These are phyloP conservation scores for Nannochloris sp. DNA, from an alignment of 139 green algal genomes.

Conservation along the genomic window DNA sequence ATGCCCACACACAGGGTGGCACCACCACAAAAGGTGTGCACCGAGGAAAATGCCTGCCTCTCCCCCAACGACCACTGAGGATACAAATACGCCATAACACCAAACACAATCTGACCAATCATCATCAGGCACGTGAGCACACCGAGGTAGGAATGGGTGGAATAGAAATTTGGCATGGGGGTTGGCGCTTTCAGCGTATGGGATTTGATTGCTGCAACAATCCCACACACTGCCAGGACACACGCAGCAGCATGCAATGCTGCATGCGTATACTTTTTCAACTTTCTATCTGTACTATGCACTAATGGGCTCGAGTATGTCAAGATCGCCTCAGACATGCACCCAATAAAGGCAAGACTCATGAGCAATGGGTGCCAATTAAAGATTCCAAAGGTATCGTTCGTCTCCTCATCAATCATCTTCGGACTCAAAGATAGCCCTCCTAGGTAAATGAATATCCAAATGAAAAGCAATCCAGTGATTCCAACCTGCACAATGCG, in stretches of 20 bases:
- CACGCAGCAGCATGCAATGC: conserved; percentile 44
- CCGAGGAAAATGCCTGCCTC: conserved; percentile 14
- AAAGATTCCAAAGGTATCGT: conserved; percentile 51
- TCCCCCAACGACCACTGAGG: conserved; percentile 18
- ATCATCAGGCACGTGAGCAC: conserved; percentile 18
- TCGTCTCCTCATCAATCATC: conserved; percentile 1
- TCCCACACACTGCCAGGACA: conserved; percentile 16
- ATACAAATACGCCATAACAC: conserved; percentile 14
- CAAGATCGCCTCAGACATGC: conserved; percentile 64
- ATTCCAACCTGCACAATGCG: conserved; percentile 8
- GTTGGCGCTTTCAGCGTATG: conserved; percentile 52
- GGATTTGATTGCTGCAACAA: conserved; percentile 41
- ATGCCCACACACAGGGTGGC: conserved; percentile 21
- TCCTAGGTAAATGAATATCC: conserved; percentile 19
- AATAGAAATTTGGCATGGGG: conserved; percentile 58
- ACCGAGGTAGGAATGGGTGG: conserved; percentile 32
- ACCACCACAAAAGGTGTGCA: conserved; percentile 32
- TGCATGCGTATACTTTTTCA: conserved; percentile 29
- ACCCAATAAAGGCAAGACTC: conserved; percentile 49
- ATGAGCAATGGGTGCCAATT: conserved; percentile 76
- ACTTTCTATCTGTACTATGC: conserved; percentile 11
- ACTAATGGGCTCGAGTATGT: conserved; percentile 42
- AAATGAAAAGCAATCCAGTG: background rate
- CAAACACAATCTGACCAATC: conserved; percentile 24
- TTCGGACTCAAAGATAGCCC: conserved; percentile 10